Percentiles rank a stretch among this genome's conserved stretches.
Evolutionary conservation across 2,329 filamentous ascomycete genomes (phyloP).

Genomic region (Neopestalotiopsis sp.): DNA sequence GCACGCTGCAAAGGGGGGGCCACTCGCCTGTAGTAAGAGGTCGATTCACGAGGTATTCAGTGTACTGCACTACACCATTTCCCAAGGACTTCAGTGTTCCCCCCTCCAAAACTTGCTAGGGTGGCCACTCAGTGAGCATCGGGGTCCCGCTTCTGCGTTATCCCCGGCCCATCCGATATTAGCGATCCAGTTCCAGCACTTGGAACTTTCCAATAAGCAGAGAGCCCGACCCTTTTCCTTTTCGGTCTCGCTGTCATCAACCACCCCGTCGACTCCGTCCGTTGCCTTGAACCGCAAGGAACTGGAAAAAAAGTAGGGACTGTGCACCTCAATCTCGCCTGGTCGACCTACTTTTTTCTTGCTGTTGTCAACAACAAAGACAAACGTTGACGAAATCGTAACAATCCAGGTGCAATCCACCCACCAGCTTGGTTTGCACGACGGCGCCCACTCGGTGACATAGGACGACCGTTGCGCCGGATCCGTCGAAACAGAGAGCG

Average conservation of each 20-base stretch:
- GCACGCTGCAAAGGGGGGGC: constrained; percentile 3
- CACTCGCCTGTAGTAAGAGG: neutral
- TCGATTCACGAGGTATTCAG: neutral
- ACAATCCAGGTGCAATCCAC: neutral
- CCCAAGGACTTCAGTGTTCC: neutral
- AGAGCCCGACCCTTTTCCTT: constrained; percentile 13
- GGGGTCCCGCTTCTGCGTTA: constrained; percentile 16
- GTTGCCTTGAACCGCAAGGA: constrained; percentile 4
- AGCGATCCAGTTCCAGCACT: constrained; percentile 19
- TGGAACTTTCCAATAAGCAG: constrained; percentile 17
- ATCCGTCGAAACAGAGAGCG: neutral
- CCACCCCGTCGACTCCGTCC: constrained; percentile 9
- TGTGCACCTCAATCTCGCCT: constrained; percentile 1
- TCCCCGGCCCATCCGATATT: constrained; percentile 24
- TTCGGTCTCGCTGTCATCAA: constrained; percentile 20
- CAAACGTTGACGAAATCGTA: neutral
- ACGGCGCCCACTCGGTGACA: neutral
- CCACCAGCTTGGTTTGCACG: neutral
- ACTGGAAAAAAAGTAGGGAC: constrained; percentile 3
- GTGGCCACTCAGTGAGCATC: neutral
- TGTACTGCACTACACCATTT: constrained; percentile 2
- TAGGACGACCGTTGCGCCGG: neutral
- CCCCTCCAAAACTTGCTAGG: constrained; percentile 1
- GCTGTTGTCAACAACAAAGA: neutral
- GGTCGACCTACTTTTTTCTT: neutral